Evolutionary conservation across 208 protist species (phyloP).

Genomic region (Acanthamoeba quina): DNA sequence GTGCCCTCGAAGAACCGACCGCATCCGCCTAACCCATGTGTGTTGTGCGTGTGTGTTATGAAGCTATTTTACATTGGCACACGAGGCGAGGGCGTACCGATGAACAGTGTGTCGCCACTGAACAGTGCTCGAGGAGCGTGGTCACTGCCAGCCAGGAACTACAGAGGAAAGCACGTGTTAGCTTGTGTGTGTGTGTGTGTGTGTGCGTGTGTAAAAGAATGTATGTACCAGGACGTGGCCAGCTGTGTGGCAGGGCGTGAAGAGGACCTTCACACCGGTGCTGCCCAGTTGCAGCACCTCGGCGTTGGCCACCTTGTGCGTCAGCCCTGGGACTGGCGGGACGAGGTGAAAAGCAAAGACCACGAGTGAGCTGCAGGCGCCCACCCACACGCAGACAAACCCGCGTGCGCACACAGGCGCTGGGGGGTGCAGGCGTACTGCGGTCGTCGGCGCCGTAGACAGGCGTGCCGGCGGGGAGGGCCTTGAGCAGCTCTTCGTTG

Average conservation of each 20-base stretch:
- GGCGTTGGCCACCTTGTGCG: constrained; percentile 87
- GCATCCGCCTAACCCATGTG: constrained; percentile 84
- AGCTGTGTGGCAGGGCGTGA: constrained; percentile 93
- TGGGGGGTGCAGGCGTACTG: not conserved
- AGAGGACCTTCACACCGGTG: constrained; percentile 89
- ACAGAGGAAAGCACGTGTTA: not conserved
- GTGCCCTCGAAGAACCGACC: constrained; percentile 95
- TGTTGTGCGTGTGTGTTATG: no score
- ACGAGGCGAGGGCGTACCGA: constrained; percentile 77
- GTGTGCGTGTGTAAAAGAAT: no score
- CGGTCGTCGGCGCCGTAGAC: constrained; percentile 92
- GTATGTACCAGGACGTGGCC: constrained; percentile 91
- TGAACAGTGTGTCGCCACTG: constrained; percentile 96
- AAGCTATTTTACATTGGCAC: no score
- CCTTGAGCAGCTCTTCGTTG: constrained; percentile 87
- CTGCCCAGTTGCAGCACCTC: constrained; percentile 88
- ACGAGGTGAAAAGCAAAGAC: constrained; percentile 35
- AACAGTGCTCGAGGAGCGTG: constrained; percentile 88
- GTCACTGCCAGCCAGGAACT: constrained; percentile 77
- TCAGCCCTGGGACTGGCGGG: constrained; percentile 84
- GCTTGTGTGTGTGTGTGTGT: not conserved
- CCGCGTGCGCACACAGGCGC: not conserved
- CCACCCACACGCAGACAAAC: no score
- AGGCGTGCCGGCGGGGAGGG: constrained; percentile 70
- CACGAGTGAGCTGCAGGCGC: no score